Evolutionary conservation across 139 green algal species (phyloP).

Genomic region (Desmodesmus armatus): DNA sequence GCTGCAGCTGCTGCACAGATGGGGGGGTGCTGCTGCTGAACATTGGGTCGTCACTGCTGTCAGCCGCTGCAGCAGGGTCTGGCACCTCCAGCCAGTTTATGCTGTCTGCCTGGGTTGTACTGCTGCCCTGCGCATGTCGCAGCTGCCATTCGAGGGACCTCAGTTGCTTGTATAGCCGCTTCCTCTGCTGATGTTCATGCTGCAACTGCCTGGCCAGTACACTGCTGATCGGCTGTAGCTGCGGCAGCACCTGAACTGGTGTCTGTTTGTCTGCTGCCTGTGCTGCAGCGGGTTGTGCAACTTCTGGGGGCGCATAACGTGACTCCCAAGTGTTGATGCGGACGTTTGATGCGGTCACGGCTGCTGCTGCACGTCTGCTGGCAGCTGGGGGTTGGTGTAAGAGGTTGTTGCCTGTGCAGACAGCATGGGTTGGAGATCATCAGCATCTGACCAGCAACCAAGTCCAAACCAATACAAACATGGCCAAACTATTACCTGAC

Average conservation of each 20-base stretch:
- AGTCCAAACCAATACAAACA: too few relatives aligned
- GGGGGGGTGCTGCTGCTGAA: background rate
- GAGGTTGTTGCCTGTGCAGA: too few relatives aligned
- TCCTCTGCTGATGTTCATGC: slow-evolving; percentile 3
- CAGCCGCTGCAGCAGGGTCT: background rate
- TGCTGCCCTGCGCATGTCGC: background rate
- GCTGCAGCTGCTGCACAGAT: slow-evolving; percentile 40
- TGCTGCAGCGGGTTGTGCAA: too few relatives aligned
- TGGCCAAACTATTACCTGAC: too few relatives aligned
- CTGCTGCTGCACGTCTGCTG: too few relatives aligned
- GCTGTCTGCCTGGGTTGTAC: background rate
- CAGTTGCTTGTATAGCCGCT: background rate
- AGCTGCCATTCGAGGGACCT: slow-evolving; percentile 4
- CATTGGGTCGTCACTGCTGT: slow-evolving; percentile 4
- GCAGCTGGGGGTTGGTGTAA: too few relatives aligned
- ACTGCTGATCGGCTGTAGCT: slow-evolving; percentile 38
- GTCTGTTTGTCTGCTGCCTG: background rate
- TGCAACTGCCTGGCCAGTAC: slow-evolving; percentile 9
- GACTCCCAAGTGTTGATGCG: too few relatives aligned
- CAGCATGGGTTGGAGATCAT: too few relatives aligned
- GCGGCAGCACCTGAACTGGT: background rate
- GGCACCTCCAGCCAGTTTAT: too few relatives aligned
- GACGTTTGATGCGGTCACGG: too few relatives aligned
- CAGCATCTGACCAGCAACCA: too few relatives aligned
- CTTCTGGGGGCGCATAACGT: too few relatives aligned